Percentiles rank a stretch among this genome's conserved stretches.
Conservation (phyloP, 202 grass and related monocot species). For the Digitaria exilis region DNA sequence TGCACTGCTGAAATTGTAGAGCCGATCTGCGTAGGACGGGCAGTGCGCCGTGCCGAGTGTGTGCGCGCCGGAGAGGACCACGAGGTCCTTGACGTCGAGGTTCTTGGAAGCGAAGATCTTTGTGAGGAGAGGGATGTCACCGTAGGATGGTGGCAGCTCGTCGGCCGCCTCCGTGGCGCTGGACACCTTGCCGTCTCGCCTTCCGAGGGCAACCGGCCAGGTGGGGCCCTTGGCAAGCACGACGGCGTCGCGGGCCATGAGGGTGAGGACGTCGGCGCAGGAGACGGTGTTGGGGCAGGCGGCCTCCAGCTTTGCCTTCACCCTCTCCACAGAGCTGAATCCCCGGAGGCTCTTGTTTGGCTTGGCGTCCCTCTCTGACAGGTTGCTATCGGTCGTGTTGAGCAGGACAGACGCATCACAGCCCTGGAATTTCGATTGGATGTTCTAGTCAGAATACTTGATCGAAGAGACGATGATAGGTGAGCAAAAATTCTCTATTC, state of each 20-base stretch:
- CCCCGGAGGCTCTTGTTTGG: conserved; percentile 61
- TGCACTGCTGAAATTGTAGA: conserved; percentile 46
- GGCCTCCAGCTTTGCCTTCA: conserved; percentile 53
- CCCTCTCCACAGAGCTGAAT: conserved; percentile 53
- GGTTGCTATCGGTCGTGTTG: conserved; percentile 33
- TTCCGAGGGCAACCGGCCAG: conserved; percentile 44
- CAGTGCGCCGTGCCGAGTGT: conserved; percentile 54
- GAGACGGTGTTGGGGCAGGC: conserved; percentile 39
- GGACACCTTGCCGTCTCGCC: conserved; percentile 42
- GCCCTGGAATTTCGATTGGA: conserved; percentile 27
- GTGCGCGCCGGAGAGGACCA: conserved; percentile 50
- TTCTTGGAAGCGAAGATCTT: conserved; percentile 35
- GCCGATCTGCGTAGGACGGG: conserved; percentile 23
- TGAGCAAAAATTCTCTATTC: too few species aligned
- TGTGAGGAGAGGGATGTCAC: conserved; percentile 8
- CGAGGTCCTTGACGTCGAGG: conserved; percentile 49
- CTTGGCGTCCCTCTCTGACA: conserved; percentile 50
- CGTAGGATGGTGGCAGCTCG: conserved; percentile 29
- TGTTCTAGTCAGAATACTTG: too few species aligned
- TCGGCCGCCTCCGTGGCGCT: conserved; percentile 18
- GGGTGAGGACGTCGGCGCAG: conserved; percentile 43
- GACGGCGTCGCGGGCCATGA: conserved; percentile 46
- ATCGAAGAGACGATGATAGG: too few species aligned
- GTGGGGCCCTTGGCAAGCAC: conserved; percentile 34
- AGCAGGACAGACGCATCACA: conserved; percentile 72